A percentile compares a stretch with the other conserved stretches of the same genome.
Evolutionary conservation across 2,329 filamentous ascomycete genomes (phyloP).

Genomic region (Xylaria hypoxylon): DNA sequence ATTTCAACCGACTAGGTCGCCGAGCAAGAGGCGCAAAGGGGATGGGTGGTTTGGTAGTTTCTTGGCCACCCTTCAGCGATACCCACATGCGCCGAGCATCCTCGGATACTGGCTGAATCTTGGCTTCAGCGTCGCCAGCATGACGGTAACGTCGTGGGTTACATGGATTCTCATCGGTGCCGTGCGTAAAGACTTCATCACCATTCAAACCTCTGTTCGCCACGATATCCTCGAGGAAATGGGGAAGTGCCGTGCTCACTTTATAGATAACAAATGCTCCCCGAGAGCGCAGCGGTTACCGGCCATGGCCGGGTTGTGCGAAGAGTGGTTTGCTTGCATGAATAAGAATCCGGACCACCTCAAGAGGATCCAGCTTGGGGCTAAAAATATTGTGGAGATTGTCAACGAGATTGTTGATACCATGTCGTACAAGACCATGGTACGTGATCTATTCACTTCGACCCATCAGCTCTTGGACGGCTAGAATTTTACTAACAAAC

Average conservation of each 20-base stretch:
- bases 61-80: conserved; percentile 65
- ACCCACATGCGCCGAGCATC: conserved; percentile 70
- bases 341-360: conserved; percentile 81
- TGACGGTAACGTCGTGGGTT: conserved; percentile 64
- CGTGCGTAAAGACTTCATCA: conserved; percentile 79
- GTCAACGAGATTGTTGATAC: conserved; percentile 94
- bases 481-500: conserved; percentile 34
- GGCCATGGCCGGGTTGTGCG: conserved; percentile 78
- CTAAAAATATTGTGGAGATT: conserved; percentile 89
- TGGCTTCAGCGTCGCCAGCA: conserved; percentile 68
- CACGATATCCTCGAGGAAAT: conserved; percentile 78
- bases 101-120: conserved; percentile 70
- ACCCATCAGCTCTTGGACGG: too few relatives aligned
- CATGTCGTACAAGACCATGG: conserved; percentile 83
- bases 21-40: conserved; percentile 45
- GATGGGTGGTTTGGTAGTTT: conserved; percentile 58
- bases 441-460: conserved; percentile 50
- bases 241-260: conserved; percentile 77
- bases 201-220: conserved; percentile 76
- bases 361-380: conserved; percentile 82
- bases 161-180: conserved; percentile 76
- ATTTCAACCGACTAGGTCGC: conserved; percentile 43
- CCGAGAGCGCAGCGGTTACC: conserved; percentile 72
- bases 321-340: conserved; percentile 90
- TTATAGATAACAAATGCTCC: conserved; percentile 79